Conservation (phyloP, 2,329 filamentous ascomycete species). For the Emydomyces testavorans region DNA sequence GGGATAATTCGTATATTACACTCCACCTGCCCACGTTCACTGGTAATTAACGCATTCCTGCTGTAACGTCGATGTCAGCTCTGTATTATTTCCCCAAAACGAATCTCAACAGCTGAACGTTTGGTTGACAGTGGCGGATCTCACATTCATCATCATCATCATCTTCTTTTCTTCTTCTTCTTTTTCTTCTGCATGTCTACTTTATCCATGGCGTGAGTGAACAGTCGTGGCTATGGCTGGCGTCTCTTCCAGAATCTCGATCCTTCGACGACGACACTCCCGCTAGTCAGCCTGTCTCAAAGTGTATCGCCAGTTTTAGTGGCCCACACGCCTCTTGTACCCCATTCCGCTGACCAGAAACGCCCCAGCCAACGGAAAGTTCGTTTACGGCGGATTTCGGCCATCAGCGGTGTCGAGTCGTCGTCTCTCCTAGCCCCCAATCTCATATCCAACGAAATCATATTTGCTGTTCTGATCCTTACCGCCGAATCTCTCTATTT, state of each 20-base stretch:
- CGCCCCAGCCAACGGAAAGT: neutral
- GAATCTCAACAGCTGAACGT: too few relatives aligned
- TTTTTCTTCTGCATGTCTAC: neutral
- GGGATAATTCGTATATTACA: too few relatives aligned
- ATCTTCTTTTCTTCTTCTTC: neutral
- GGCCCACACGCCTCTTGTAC: too few relatives aligned
- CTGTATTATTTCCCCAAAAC: neutral
- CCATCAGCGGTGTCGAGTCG: neutral
- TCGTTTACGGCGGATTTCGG: neutral
- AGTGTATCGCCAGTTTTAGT: too few relatives aligned
- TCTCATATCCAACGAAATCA: neutral
- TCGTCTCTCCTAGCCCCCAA: neutral
- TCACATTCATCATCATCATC: too few relatives aligned
- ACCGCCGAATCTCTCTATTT: neutral
- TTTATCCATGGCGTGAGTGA: too few relatives aligned
- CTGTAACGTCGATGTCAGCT: conserved; percentile 1
- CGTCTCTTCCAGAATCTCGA: neutral
- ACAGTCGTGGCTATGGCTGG: too few relatives aligned
- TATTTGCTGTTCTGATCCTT: neutral
- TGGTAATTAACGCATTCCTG: neutral
- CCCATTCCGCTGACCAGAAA: too few relatives aligned
- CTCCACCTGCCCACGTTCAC: too few relatives aligned
- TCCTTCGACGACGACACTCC: conserved; percentile 1
- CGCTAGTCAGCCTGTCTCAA: conserved; percentile 1
- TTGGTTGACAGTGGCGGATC: too few relatives aligned